Percentiles rank a stretch among this genome's conserved stretches.
Evolutionary conservation across 306 rosid genomes (phyloP).

Genomic region (Cucurbita moschata): DNA sequence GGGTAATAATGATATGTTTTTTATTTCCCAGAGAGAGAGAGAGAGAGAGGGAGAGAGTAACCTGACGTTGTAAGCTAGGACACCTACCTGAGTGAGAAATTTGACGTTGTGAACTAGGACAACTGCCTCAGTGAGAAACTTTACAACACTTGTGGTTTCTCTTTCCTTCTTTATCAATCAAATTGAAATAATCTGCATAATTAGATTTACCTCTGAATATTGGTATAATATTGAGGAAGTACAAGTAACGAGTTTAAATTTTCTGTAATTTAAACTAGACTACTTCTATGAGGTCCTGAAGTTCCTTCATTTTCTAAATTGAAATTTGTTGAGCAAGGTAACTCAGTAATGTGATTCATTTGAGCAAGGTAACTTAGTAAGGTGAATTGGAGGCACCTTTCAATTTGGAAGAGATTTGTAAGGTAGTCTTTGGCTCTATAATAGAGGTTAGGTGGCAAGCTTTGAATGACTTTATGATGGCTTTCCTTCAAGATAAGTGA

Average conservation of each 20-base stretch:
- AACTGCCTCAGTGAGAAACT: not conserved
- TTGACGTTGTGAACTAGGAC: not conserved
- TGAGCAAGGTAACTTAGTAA: not conserved
- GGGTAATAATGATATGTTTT: no score
- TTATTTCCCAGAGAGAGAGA: no score
- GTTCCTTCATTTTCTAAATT: not conserved
- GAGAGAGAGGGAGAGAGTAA: not conserved
- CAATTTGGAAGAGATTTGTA: no score
- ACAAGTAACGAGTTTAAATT: not conserved
- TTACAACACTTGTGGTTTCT: not conserved
- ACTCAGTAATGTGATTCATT: not conserved
- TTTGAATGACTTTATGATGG: no score
- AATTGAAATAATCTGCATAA: not conserved
- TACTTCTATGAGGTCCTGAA: not conserved
- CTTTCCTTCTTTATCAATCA: not conserved
- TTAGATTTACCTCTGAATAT: not conserved
- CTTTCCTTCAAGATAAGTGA: no score
- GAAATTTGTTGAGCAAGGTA: not conserved
- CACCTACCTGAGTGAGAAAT: not conserved
- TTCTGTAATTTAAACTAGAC: not conserved
- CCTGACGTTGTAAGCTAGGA: not conserved
- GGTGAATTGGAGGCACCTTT: no score
- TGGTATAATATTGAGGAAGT: not conserved
- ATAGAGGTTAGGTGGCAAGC: no score
- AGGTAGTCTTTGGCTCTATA: no score